Conservation (phyloP, 441 rosid genomes). For the Jatropha multifida region DNA sequence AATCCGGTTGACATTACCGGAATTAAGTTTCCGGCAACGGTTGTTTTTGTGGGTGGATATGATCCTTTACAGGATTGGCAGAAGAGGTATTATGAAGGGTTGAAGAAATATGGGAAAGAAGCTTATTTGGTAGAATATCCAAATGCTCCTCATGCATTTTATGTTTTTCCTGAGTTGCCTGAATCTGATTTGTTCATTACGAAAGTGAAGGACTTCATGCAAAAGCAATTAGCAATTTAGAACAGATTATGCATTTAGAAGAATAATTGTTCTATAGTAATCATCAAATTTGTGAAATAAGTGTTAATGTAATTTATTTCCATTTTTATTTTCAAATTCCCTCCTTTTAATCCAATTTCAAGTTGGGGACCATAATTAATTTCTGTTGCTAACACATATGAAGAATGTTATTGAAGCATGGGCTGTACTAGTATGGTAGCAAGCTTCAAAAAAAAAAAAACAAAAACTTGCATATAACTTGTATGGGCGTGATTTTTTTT, state of each 20-base stretch:
- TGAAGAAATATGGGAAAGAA: constrained; percentile 55
- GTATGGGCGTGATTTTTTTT: no score
- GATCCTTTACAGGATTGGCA: constrained; percentile 80
- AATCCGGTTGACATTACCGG: constrained; percentile 39
- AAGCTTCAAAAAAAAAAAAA: no score
- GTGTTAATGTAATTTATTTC: no score
- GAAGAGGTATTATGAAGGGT: constrained; percentile 52
- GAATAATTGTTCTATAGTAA: neutral
- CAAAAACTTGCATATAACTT: no score
- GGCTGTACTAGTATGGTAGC: no score
- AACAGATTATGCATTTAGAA: neutral
- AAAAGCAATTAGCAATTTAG: neutral
- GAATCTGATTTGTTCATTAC: constrained; percentile 37
- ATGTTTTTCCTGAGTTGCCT: constrained; percentile 47
- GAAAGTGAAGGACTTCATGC: constrained; percentile 44
- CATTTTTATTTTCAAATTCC: no score
- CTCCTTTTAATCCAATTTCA: no score
- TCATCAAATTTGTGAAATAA: no score
- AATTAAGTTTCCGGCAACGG: constrained; percentile 50
- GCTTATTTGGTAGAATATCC: constrained; percentile 56
- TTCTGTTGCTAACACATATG: no score
- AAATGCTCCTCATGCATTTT: constrained; percentile 58
- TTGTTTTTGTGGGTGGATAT: constrained; percentile 54
- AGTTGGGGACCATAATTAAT: no score
- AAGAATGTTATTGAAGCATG: no score